Conservation (phyloP, 495 filamentous ascomycete genomes). For the Annulohypoxylon maeteangense region DNA sequence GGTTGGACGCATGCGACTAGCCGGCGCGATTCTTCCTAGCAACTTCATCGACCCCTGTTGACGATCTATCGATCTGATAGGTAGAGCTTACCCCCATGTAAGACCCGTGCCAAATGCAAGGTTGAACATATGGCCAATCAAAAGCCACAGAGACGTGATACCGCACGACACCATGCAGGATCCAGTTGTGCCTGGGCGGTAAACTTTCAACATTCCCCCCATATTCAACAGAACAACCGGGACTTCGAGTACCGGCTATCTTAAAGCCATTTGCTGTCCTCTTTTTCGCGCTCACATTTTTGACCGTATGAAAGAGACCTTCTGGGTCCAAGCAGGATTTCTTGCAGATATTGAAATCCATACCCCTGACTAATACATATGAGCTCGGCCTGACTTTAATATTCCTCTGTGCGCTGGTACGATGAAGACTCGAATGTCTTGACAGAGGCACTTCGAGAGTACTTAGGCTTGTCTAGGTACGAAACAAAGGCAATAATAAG, state of each 20-base stretch:
- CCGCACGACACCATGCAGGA: slow-evolving; percentile 40
- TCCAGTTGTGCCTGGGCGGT: slow-evolving; percentile 47
- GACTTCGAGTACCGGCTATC: slow-evolving; percentile 28
- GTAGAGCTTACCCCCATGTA: slow-evolving; percentile 33
- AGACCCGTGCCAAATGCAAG: slow-evolving; percentile 46
- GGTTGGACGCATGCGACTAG: slow-evolving; percentile 40
- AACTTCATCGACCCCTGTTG: slow-evolving; percentile 38
- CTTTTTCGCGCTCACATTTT: slow-evolving; percentile 17
- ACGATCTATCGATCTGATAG: slow-evolving; percentile 46
- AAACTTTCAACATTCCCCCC: slow-evolving; percentile 31
- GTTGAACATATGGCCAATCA: slow-evolving; percentile 41
- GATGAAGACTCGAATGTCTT: neutral
- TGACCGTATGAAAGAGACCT: slow-evolving; percentile 4
- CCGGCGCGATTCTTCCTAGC: slow-evolving; percentile 45
- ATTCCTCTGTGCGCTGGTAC: neutral
- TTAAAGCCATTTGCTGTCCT: slow-evolving; percentile 10
- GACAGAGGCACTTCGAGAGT: neutral
- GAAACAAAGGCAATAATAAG: slow-evolving; percentile 14
- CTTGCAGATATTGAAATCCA: neutral
- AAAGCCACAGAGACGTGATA: slow-evolving; percentile 39
- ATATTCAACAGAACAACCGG: slow-evolving; percentile 27
- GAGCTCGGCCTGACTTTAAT: neutral
- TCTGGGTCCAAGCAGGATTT: slow-evolving; percentile 1
- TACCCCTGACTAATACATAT: neutral
- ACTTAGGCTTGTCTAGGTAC: neutral